phyloP scores from a whole-genome alignment of 352 stramenopile species.

The Pseudoperonospora humuli region DNA sequence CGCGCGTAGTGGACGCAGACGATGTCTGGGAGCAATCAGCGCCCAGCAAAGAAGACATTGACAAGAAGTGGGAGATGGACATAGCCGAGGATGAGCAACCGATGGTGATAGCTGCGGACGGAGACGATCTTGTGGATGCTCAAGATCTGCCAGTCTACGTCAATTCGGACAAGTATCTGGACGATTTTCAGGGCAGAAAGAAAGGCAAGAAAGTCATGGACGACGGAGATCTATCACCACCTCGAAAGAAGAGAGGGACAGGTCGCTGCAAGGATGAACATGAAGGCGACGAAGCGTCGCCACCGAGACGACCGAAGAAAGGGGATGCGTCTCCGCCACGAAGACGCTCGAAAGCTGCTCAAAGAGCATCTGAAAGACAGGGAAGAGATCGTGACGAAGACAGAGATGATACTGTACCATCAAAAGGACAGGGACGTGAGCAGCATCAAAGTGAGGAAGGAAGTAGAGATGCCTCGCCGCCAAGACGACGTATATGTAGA shows the following conservation, averaged over 20 bases:
- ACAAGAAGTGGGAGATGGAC: constrained; percentile 60
- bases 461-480: constrained; percentile 11
- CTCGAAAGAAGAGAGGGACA: constrained; percentile 24
- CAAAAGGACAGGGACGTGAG: constrained; percentile 3
- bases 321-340: constrained; percentile 27
- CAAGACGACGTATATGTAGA: constrained; percentile 5
- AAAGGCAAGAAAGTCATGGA: constrained; percentile 9
- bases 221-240: constrained; percentile 40
- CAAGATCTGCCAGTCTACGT: constrained; percentile 67
- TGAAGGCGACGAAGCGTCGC: constrained; percentile 23
- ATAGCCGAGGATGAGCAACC: constrained; percentile 35
- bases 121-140: constrained; percentile 42
- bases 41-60: constrained; percentile 36
- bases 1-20: constrained; percentile 52
- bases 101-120: constrained; percentile 34
- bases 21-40: constrained; percentile 46
- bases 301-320: constrained; percentile 16
- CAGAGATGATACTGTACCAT: constrained; percentile 22
- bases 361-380: background rate
- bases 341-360: constrained; percentile 5
- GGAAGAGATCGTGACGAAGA: constrained; percentile 7
- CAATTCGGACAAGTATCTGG: constrained; percentile 57
- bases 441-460: constrained; percentile 1
- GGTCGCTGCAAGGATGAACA: constrained; percentile 14
- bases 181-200: constrained; percentile 34